phyloP scores from a whole-genome alignment of 768 basidiomycete genomes.

The Russula lepida region DNA sequence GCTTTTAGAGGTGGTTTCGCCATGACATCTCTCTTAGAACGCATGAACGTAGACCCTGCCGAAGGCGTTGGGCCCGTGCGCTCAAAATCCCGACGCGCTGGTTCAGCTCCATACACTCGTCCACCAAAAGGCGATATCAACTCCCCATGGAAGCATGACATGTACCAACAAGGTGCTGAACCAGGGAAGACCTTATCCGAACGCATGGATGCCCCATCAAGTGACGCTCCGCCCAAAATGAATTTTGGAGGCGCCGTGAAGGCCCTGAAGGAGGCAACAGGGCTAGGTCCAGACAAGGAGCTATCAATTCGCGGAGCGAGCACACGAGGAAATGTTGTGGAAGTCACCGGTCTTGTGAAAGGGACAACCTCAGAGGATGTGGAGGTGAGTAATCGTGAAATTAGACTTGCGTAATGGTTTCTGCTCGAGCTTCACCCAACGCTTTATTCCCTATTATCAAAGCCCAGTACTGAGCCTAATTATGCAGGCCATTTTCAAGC shows the following conservation, averaged over 20 bases:
- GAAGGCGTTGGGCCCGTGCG: slow-evolving; percentile 17
- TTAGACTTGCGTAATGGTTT: neutral
- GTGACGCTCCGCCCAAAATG: slow-evolving; percentile 17
- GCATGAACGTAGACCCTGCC: slow-evolving; percentile 18
- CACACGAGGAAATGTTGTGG: slow-evolving; percentile 21
- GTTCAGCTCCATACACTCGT: slow-evolving; percentile 19
- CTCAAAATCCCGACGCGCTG: slow-evolving; percentile 15
- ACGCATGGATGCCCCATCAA: slow-evolving; percentile 10
- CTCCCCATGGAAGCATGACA: slow-evolving; percentile 19
- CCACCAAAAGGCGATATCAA: slow-evolving; percentile 21
- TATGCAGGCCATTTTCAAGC: slow-evolving; percentile 21
- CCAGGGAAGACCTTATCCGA: slow-evolving; percentile 13
- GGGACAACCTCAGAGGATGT: slow-evolving; percentile 23
- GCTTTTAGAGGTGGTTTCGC: neutral
- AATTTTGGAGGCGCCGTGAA: slow-evolving; percentile 18
- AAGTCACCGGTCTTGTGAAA: slow-evolving; percentile 21
- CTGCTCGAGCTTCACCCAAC: neutral
- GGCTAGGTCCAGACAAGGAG: slow-evolving; percentile 2
- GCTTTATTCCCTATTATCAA: neutral
- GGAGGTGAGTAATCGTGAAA: slow-evolving; percentile 5
- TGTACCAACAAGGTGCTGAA: slow-evolving; percentile 12
- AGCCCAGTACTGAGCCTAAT: neutral
- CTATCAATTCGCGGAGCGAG: slow-evolving; percentile 22
- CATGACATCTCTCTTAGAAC: slow-evolving; percentile 22
- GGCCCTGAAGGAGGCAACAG: slow-evolving; percentile 20